Evolutionary conservation across 1,284 basidiomycete species (phyloP).

Genomic region (Ceratobasidium sp.): DNA sequence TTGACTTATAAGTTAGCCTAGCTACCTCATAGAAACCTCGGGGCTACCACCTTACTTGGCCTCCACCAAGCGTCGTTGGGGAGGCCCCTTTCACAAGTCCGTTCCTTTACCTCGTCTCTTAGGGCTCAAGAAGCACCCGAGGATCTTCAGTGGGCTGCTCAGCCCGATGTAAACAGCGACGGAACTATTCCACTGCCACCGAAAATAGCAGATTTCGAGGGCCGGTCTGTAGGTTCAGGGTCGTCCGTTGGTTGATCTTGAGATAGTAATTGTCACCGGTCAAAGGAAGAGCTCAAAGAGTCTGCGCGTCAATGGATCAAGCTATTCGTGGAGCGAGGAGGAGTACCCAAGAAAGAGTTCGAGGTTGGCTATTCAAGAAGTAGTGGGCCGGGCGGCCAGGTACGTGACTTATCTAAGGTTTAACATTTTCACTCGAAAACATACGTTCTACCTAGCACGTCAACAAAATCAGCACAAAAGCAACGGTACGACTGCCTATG

Average conservation of each 20-base stretch:
- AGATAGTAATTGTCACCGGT: not conserved
- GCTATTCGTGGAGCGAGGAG: constrained; percentile 16
- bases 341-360: constrained; percentile 32
- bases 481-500: constrained; percentile 26
- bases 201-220: constrained; percentile 1
- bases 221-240: constrained; percentile 4
- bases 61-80: not conserved
- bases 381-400: constrained; percentile 39
- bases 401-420: not conserved
- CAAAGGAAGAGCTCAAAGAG: constrained; percentile 29
- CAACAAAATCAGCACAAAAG: constrained; percentile 37
- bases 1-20: no score
- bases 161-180: not conserved
- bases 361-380: constrained; percentile 37
- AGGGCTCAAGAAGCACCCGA: not conserved
- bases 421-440: not conserved
- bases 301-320: constrained; percentile 13
- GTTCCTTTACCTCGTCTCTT: not conserved
- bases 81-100: not conserved
- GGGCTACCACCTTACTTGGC: no score
- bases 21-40: no score
- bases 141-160: constrained; percentile 27
- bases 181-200: constrained; percentile 10
- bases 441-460: constrained; percentile 11
- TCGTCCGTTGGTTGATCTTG: not conserved